A percentile compares a stretch with the other conserved stretches of the same genome.
phyloP scores from a whole-genome alignment of 225 moss, liverwort and hornwort species.

The Pseudisothecium myosuroides region DNA sequence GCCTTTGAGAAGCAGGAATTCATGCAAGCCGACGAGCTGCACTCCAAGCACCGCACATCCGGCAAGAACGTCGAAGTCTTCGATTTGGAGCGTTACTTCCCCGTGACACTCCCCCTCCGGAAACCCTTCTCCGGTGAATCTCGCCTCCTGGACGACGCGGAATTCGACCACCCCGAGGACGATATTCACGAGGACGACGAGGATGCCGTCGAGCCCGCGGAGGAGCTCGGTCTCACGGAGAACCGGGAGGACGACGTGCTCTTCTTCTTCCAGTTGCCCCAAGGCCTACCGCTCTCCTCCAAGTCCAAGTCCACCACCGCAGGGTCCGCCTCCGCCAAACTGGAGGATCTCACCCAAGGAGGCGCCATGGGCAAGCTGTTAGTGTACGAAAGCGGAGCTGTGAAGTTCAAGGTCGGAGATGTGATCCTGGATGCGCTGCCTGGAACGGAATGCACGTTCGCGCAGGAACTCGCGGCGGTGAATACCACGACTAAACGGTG shows the following conservation, averaged over 20 bases:
- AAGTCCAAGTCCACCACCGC: background rate
- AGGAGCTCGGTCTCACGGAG: conserved; percentile 67
- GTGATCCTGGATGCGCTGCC: conserved; percentile 72
- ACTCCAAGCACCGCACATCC: background rate
- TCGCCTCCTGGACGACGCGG: conserved; percentile 41
- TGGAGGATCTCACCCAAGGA: conserved; percentile 61
- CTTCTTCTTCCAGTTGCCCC: conserved; percentile 87
- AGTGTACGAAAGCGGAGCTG: conserved; percentile 85
- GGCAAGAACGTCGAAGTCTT: conserved; percentile 26
- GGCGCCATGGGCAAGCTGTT: conserved; percentile 87
- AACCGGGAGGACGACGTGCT: conserved; percentile 50
- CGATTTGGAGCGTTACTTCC: conserved; percentile 57
- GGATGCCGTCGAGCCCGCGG: conserved; percentile 51
- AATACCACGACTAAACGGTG: conserved; percentile 63
- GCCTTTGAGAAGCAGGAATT: conserved; percentile 17
- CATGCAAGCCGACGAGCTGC: background rate
- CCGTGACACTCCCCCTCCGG: conserved; percentile 62
- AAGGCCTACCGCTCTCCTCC: conserved; percentile 38
- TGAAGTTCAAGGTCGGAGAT: conserved; percentile 82
- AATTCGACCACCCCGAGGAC: conserved; percentile 32
- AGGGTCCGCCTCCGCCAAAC: conserved; percentile 7
- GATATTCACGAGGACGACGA: conserved; percentile 35
- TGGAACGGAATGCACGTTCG: conserved; percentile 84
- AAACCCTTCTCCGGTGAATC: conserved; percentile 38
- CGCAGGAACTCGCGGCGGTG: conserved; percentile 82